Percentiles rank a stretch among this genome's conserved stretches.
phyloP scores from a whole-genome alignment of 306 rosid species.

The Rosa lucieae region DNA sequence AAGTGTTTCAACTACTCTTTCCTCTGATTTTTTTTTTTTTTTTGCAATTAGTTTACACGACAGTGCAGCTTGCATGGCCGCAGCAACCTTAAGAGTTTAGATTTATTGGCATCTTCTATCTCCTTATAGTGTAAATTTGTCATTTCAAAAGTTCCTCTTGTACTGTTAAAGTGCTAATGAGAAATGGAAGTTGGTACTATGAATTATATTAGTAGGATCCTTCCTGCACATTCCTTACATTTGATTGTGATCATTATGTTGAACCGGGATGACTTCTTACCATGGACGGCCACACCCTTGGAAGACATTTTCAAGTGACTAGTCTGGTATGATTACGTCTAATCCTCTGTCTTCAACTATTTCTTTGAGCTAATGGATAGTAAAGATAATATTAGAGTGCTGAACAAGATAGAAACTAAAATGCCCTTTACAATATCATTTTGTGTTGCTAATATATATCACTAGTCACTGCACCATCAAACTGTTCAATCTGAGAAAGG shows the following conservation, averaged over 20 bases:
- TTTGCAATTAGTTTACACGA: no score
- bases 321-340: conserved; percentile 63
- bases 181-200: neutral
- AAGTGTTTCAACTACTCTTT: no score
- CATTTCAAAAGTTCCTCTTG: neutral
- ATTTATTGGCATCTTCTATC: neutral
- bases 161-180: neutral
- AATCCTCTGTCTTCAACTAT: neutral
- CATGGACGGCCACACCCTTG: conserved; percentile 94
- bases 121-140: neutral
- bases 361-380: neutral
- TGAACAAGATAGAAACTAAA: neutral
- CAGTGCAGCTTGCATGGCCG: no score
- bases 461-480: no score
- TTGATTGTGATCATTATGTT: conserved; percentile 30
- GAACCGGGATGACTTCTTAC: conserved; percentile 89
- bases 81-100: neutral
- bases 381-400: neutral
- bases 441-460: neutral
- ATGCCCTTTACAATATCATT: neutral
- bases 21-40: no score
- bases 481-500: no score
- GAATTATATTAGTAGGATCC: neutral
- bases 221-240: conserved; percentile 3
- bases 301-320: conserved; percentile 94